Conservation (phyloP, 2,329 filamentous ascomycete species). For the Penicillium sp. region DNA sequence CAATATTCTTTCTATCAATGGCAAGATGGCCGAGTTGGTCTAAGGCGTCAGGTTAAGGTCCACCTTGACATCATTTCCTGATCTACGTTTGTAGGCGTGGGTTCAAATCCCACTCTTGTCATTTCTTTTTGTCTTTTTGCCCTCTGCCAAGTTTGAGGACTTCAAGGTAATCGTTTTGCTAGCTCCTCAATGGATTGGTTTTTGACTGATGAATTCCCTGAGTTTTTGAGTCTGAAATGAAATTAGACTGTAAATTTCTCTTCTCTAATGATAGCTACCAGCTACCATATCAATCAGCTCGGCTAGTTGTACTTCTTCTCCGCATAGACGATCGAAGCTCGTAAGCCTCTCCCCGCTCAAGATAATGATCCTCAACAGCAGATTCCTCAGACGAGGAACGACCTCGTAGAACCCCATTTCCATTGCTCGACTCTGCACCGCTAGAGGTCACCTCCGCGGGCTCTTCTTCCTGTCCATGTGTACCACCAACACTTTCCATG, state of each 20-base stretch:
- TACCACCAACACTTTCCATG: constrained; percentile 72
- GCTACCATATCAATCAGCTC: constrained; percentile 14
- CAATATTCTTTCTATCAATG: background rate
- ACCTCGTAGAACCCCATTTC: constrained; percentile 19
- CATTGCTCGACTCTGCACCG: constrained; percentile 11
- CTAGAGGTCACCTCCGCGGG: constrained; percentile 6
- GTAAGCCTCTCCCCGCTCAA: constrained; percentile 45
- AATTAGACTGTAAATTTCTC: background rate
- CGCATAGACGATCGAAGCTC: constrained; percentile 33
- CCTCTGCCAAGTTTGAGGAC: background rate
- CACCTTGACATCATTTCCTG: constrained; percentile 26
- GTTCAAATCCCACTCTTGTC: constrained; percentile 26
- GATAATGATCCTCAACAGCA: constrained; percentile 35
- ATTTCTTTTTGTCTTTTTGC: constrained; percentile 8
- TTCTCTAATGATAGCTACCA: background rate
- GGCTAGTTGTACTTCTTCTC: constrained; percentile 31
- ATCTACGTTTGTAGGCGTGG: constrained; percentile 22
- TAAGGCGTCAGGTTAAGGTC: constrained; percentile 35
- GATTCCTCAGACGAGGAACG: constrained; percentile 28
- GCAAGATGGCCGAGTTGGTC: constrained; percentile 36
- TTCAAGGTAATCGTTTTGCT: background rate
- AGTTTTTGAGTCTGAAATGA: background rate
- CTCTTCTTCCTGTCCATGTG: constrained; percentile 48
- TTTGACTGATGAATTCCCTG: background rate
- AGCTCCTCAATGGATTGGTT: background rate